A percentile compares a stretch with the other conserved stretches of the same genome.
phyloP scores from a whole-genome alignment of 1,284 basidiomycete genomes.

The Vanrija humicola region DNA sequence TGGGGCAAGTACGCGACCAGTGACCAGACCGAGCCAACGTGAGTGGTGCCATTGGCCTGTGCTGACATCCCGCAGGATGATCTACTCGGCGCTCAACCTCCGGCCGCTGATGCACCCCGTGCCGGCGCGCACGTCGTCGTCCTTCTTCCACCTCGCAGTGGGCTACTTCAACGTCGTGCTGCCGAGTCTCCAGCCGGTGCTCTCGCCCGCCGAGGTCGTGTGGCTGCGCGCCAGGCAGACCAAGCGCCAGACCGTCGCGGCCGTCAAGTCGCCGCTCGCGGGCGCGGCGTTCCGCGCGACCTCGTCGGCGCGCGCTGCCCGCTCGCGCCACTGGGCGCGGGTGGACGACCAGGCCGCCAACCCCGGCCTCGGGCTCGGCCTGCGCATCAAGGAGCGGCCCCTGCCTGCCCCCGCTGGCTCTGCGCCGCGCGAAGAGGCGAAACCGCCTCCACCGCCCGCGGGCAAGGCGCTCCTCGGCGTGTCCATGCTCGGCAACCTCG shows the following conservation, averaged over 20 bases:
- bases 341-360: constrained; percentile 58
- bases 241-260: constrained; percentile 61
- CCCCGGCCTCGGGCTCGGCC: constrained; percentile 10
- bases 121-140: constrained; percentile 46
- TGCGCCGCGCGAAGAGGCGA: neutral
- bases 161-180: constrained; percentile 74
- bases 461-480: constrained; percentile 62
- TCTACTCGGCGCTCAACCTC: constrained; percentile 73
- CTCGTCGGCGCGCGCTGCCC: constrained; percentile 59
- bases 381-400: constrained; percentile 2
- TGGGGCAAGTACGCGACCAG: constrained; percentile 57
- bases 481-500: constrained; percentile 71
- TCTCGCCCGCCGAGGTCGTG: constrained; percentile 50
- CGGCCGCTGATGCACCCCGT: constrained; percentile 55
- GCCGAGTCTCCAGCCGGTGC: constrained; percentile 60
- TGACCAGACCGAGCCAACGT: constrained; percentile 55
- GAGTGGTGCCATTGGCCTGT: constrained; percentile 19
- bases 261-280: constrained; percentile 61
- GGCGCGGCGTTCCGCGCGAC: constrained; percentile 60
- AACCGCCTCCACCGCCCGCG: constrained; percentile 9
- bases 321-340: constrained; percentile 62
- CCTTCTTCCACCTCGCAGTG: constrained; percentile 71
- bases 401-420: neutral
- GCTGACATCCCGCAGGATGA: constrained; percentile 53
- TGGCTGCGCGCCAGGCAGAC: constrained; percentile 69